phyloP scores from a whole-genome alignment of 495 filamentous ascomycete genomes.

The Xylaria sp. region DNA sequence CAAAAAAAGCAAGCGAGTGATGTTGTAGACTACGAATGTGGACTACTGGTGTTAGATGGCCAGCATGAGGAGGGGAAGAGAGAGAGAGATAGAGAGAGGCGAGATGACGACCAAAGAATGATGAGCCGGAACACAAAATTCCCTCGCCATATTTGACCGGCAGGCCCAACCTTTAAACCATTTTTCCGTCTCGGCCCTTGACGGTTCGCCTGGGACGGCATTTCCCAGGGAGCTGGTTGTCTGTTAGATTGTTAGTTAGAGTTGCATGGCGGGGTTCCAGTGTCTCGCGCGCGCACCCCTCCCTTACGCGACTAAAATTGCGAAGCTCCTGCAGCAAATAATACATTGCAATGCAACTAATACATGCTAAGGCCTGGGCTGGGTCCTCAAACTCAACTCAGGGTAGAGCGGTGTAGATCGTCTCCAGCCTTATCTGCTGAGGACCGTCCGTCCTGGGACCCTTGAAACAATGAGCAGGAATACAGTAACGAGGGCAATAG shows the following conservation, averaged over 20 bases:
- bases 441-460: conserved; percentile 14
- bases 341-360: conserved; percentile 25
- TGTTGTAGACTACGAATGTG: neutral
- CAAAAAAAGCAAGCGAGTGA: neutral
- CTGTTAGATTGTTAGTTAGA: conserved; percentile 12
- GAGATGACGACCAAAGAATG: conserved; percentile 17
- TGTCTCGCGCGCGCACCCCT: conserved; percentile 15
- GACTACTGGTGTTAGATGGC: neutral
- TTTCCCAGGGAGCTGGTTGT: conserved; percentile 16
- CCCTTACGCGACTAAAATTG: conserved; percentile 22
- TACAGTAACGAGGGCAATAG: neutral
- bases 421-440: conserved; percentile 26
- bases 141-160: conserved; percentile 9
- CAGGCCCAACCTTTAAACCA: conserved; percentile 29
- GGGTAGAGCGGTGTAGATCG: conserved; percentile 27
- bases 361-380: conserved; percentile 11
- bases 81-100: neutral
- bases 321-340: conserved; percentile 28
- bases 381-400: neutral
- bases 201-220: conserved; percentile 13
- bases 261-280: conserved; percentile 25
- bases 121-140: conserved; percentile 1
- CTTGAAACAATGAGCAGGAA: conserved; percentile 21
- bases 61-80: neutral
- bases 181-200: conserved; percentile 21